Base-by-base conservation (phyloP, 768 basidiomycete species). In the Mycena filopes region DNA sequence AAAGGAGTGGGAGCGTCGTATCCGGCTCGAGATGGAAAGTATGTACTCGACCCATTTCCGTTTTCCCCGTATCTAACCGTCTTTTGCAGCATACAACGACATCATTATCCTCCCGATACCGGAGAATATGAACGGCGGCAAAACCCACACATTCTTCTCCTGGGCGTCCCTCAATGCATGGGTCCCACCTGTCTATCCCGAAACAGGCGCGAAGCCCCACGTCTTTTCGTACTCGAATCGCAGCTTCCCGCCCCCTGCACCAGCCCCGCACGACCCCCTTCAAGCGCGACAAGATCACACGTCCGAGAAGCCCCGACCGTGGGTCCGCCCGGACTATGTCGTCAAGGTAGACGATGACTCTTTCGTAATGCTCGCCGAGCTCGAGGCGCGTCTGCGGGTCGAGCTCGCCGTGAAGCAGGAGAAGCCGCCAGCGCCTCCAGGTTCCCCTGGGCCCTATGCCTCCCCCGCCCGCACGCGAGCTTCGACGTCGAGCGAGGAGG, bases 41-140 rank as follows among this genome's bases (percentile, higher is more conserved):
- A 73, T 74, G 92, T 86, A 3, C 16, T 55, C 31, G 0, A 5
- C 59, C 54, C 16, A 41, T 41, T 45, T 26, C 13, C 55, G 46
- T 55, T 69, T 59, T 25, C 59, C 40, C 41, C 42, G 42, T 71
- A 55, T 58, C 40, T 23, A 53, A 40, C 43, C 31, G 25, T 12
- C 57, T 48, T 16, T 28, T 26, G 18, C 74, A 95, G 93, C 86
- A 75, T 94, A 89, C 76, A 92, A 94, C 72, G 95, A 96, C 75
- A 91, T 96, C 62, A 81, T 95, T 67, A 83, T 96, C 50, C 83
- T 98, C 46, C 92, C 94, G 28, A 88, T 90, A 46, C 73, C 86
- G 12, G 97, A 99, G 80, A 98, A 98, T 77, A 98, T 99, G 97
- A 98, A 99, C 77, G 81, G 86, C 50, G 97, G 97, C 60, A 99